These are phyloP conservation scores for Rhizoctonia solani DNA, from an alignment of 1,284 basidiomycete genomes.

Conservation along the genomic window DNA sequence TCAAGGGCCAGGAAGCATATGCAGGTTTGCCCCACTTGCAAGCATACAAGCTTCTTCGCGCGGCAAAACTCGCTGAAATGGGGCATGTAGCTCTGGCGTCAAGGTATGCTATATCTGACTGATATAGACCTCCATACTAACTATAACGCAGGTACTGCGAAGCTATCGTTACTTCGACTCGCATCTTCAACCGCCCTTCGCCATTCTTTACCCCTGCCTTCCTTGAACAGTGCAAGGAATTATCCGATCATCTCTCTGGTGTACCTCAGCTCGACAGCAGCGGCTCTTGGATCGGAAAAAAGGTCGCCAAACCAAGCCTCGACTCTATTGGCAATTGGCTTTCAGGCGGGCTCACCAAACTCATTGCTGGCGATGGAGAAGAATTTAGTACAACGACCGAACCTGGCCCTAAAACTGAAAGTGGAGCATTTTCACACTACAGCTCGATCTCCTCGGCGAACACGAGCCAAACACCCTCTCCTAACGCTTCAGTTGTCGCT, in stretches of 20 bases:
- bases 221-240: conserved; percentile 75
- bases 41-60: conserved; percentile 84
- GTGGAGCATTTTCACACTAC: conserved; percentile 92
- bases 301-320: conserved; percentile 84
- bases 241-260: conserved; percentile 81
- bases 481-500: conserved; percentile 62
- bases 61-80: conserved; percentile 75
- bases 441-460: conserved; percentile 87
- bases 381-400: conserved; percentile 53
- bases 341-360: conserved; percentile 92
- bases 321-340: conserved; percentile 93
- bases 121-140: not conserved
- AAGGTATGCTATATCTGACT: conserved; percentile 54
- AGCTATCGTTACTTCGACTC: conserved; percentile 75
- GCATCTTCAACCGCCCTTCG: conserved; percentile 57
- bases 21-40: conserved; percentile 84
- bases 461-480: conserved; percentile 71
- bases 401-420: conserved; percentile 51
- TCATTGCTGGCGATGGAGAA: conserved; percentile 87
- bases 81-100: conserved; percentile 75
- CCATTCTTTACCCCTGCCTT: conserved; percentile 71
- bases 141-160: conserved; percentile 79
- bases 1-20: conserved; percentile 88
- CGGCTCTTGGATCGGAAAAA: conserved; percentile 79
- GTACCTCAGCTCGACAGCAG: conserved; percentile 72